Percentiles rank a stretch among this genome's conserved stretches.
Conservation (phyloP, 495 filamentous ascomycete genomes). For the Penicillium turbatum region DNA sequence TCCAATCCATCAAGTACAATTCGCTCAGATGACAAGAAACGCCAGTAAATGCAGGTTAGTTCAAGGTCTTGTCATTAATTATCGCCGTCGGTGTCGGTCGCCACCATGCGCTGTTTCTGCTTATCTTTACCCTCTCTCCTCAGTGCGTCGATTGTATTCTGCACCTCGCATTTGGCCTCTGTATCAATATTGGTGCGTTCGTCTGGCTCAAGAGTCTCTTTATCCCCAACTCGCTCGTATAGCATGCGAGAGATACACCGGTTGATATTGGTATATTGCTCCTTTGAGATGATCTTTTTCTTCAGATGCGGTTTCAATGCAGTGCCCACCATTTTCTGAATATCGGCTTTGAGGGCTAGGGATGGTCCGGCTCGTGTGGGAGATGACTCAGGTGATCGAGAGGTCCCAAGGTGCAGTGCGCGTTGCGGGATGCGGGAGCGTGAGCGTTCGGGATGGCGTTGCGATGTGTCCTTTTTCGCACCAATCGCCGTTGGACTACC, state of each 20-base stretch:
- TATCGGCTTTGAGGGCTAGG: slow-evolving; percentile 68
- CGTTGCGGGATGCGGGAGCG: slow-evolving; percentile 36
- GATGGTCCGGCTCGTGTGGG: slow-evolving; percentile 56
- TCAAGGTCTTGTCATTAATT: slow-evolving; percentile 22
- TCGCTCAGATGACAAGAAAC: slow-evolving; percentile 18
- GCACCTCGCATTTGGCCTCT: slow-evolving; percentile 70
- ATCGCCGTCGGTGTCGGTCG: slow-evolving; percentile 23
- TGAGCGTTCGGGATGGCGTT: slow-evolving; percentile 10
- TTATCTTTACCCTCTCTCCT: slow-evolving; percentile 20
- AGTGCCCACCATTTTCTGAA: slow-evolving; percentile 74
- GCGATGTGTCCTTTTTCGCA: slow-evolving; percentile 11
- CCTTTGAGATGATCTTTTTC: slow-evolving; percentile 62
- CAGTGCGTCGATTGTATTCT: slow-evolving; percentile 51
- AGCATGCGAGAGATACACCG: slow-evolving; percentile 74
- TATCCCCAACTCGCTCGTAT: slow-evolving; percentile 73
- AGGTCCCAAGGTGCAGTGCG: slow-evolving; percentile 43
- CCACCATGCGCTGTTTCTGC: slow-evolving; percentile 24
- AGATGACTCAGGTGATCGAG: slow-evolving; percentile 52
- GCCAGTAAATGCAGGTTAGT: slow-evolving; percentile 20
- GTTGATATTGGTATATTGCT: slow-evolving; percentile 86
- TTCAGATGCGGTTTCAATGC: slow-evolving; percentile 75
- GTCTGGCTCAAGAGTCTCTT: slow-evolving; percentile 51
- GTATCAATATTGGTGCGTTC: slow-evolving; percentile 61
- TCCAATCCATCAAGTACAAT: background rate
- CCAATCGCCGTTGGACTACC: slow-evolving; percentile 21